A percentile compares a stretch with the other conserved stretches of the same genome.
These are phyloP conservation scores for Suillus sp. DNA, from an alignment of 768 basidiomycete species.

Conservation along the genomic window DNA sequence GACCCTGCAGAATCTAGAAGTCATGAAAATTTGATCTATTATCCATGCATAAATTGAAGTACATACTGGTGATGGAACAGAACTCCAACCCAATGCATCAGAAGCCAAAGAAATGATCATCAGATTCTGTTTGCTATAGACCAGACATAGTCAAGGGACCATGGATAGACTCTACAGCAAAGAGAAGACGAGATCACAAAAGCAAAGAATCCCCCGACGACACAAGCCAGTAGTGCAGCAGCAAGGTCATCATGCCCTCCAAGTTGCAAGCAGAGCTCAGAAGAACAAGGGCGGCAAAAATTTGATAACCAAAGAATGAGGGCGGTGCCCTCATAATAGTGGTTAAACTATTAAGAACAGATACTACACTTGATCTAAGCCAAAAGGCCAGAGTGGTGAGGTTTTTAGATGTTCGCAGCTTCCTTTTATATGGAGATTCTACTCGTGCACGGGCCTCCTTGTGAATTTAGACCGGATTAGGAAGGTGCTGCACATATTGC, in stretches of 20 bases:
- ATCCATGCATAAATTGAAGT: too few relatives aligned
- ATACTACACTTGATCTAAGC: conserved; percentile 82
- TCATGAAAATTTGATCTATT: too few relatives aligned
- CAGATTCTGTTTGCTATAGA: not conserved
- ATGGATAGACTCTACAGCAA: conserved; percentile 21
- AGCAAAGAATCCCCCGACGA: conserved; percentile 16
- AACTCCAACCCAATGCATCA: not conserved
- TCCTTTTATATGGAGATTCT: not conserved
- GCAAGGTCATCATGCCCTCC: conserved; percentile 57
- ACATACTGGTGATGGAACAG: too few relatives aligned
- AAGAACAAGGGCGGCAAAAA: conserved; percentile 51
- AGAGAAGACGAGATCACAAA: conserved; percentile 18
- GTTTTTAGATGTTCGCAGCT: not conserved
- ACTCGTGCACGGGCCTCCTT: not conserved
- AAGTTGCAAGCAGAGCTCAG: conserved; percentile 62
- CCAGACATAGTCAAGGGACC: not conserved
- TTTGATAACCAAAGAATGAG: conserved; percentile 58
- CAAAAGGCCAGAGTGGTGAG: conserved; percentile 61
- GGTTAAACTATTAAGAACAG: conserved; percentile 67
- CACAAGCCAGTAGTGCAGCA: conserved; percentile 45
- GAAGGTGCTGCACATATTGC: not conserved
- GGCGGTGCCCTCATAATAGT: conserved; percentile 60
- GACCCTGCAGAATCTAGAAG: too few relatives aligned
- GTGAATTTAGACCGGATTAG: not conserved
- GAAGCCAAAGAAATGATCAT: not conserved